Evolutionary conservation across 768 basidiomycete genomes (phyloP), one percentile per base, ranked within the genome.

Genomic region (Clavaria fumosa): DNA sequence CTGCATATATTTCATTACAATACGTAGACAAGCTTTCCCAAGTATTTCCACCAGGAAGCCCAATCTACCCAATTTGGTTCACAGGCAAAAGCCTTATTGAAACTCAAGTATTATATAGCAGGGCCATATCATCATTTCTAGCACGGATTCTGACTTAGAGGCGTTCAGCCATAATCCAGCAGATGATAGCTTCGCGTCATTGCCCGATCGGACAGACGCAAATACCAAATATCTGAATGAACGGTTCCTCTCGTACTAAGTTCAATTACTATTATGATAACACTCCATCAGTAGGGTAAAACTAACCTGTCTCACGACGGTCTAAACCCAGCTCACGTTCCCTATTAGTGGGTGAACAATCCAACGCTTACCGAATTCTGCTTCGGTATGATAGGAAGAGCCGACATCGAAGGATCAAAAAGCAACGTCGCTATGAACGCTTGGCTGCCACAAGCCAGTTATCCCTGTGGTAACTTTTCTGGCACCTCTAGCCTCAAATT

Each of bases 251-350:
- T 75, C 68, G 70, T 76, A 77, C 75, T 77, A 74, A 71, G 72
- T 70, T 71, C 69, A 71, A 77, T 75, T 76, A 73, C 72, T 70
- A 65, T 76, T 69, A 66, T 65, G 67, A 73, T 61, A 63, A 75
- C 71, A 55, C 70, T 69, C 67, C 74, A 76, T 75, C 72, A 76
- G 72, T 74, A 78, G 73, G 72, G 74, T 77, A 78, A 76, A 77
- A 78, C 73, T 77, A 78, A 77, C 73, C 75, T 77, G 72, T 78
- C 75, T 75, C 74, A 76, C 70, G 69, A 77, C 67, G 70, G 74
- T 75, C 74, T 75, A 76, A 76, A 75, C 72, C 73, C 72, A 75
- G 73, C 72, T 74, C 73, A 74, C 67, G 66, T 73, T 76, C 71
- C 75, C 73, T 75, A 75, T 74, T 73, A 59, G 55, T 58, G 73